Evolutionary conservation across 179 eudicot species (phyloP).

Genomic region (Heliamphora pulchella): DNA sequence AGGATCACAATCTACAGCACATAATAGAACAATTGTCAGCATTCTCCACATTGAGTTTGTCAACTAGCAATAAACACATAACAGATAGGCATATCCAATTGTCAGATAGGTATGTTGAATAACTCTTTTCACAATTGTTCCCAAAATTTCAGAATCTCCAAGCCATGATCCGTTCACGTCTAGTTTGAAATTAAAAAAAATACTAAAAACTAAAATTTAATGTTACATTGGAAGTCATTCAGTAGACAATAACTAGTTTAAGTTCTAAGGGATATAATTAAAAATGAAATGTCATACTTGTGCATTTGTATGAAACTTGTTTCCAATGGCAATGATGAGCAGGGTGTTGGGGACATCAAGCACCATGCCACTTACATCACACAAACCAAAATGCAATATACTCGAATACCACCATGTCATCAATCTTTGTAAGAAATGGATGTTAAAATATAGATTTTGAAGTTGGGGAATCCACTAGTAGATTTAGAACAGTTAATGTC

Average conservation of each 20-base stretch:
- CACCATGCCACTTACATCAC: not conserved
- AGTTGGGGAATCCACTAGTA: not conserved
- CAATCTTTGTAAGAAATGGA: not conserved
- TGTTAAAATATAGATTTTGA: not conserved
- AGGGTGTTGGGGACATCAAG: not conserved
- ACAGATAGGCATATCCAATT: not conserved
- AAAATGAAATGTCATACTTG: not conserved
- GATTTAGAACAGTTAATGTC: not conserved
- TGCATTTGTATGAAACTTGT: not conserved
- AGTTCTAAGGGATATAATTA: not conserved
- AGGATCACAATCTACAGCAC: not conserved
- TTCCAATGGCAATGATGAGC: constrained; percentile 1
- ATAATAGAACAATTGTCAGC: not conserved
- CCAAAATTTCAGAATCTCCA: not conserved
- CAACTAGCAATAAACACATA: not conserved
- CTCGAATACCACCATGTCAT: not conserved
- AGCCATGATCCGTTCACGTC: not conserved
- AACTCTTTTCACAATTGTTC: not conserved
- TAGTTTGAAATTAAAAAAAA: no score
- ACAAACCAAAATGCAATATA: not conserved
- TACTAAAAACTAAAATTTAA: not conserved
- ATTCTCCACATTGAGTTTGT: not conserved
- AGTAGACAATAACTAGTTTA: not conserved
- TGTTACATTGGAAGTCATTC: not conserved
- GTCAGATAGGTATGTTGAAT: not conserved